Conservation (phyloP, 1,284 basidiomycete genomes). For the Leccinum subrobustum region DNA sequence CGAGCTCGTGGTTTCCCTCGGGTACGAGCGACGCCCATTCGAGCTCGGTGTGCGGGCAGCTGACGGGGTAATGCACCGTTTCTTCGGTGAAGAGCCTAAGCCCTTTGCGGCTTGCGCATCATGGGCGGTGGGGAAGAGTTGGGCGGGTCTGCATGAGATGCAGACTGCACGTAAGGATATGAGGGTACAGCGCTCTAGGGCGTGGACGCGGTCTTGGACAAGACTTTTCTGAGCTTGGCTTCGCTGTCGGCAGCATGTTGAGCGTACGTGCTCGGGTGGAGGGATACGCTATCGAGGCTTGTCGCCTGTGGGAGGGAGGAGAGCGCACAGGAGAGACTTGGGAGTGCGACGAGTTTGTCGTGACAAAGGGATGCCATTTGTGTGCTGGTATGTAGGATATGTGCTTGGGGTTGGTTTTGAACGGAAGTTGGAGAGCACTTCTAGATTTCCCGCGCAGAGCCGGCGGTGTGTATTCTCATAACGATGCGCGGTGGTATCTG, state of each 20-base stretch:
- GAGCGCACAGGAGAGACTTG: constrained; percentile 64
- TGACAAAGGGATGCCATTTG: constrained; percentile 30
- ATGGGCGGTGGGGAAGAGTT: too few relatives aligned
- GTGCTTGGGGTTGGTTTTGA: neutral
- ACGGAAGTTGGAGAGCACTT: constrained; percentile 12
- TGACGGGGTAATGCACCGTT: too few relatives aligned
- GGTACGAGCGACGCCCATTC: too few relatives aligned
- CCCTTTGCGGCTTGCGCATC: too few relatives aligned
- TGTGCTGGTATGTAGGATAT: neutral
- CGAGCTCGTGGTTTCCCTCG: too few relatives aligned
- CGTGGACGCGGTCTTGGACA: constrained; percentile 45
- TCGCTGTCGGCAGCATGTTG: constrained; percentile 66
- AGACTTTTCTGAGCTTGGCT: constrained; percentile 60
- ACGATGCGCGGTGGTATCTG: constrained; percentile 27
- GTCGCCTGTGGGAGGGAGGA: constrained; percentile 68
- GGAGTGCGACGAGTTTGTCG: constrained; percentile 63
- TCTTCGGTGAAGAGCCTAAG: too few relatives aligned
- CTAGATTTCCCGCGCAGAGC: constrained; percentile 10
- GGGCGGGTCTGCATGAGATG: too few relatives aligned
- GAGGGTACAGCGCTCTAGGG: constrained; percentile 30
- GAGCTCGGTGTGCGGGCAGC: too few relatives aligned
- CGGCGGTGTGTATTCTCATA: constrained; percentile 20
- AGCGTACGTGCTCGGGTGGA: constrained; percentile 69
- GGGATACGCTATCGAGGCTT: constrained; percentile 57
- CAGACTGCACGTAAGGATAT: constrained; percentile 36